Conservation (phyloP, 2,329 filamentous ascomycete genomes). For the Penicillium vulpinum region DNA sequence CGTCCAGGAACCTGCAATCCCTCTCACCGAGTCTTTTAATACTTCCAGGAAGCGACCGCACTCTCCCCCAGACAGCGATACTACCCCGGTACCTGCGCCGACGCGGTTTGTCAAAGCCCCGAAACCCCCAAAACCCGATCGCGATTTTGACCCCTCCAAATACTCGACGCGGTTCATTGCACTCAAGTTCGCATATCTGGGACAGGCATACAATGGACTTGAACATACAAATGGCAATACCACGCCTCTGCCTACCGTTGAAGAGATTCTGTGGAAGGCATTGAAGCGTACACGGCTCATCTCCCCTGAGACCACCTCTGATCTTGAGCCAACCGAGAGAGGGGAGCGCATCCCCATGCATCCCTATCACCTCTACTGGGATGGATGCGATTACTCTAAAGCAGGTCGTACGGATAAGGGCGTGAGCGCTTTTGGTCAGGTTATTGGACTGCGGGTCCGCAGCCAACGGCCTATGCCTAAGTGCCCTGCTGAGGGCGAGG, state of each 20-base stretch:
- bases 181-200: conserved; percentile 90
- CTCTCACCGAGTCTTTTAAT: conserved; percentile 7
- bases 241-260: conserved; percentile 75
- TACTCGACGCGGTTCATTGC: conserved; percentile 85
- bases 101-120: conserved; percentile 42
- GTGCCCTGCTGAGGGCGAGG: conserved; percentile 17
- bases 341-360: conserved; percentile 42
- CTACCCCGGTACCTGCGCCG: conserved; percentile 23
- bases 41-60: conserved; percentile 18
- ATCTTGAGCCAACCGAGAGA: conserved; percentile 41
- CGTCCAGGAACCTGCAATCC: conserved; percentile 23
- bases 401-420: conserved; percentile 91
- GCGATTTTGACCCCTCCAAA: conserved; percentile 71
- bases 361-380: conserved; percentile 66
- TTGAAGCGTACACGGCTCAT: conserved; percentile 80
- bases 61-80: conserved; percentile 24
- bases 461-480: conserved; percentile 66
- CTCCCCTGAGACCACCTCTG: conserved; percentile 59
- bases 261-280: conserved; percentile 92
- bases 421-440: conserved; percentile 95
- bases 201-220: conserved; percentile 87
- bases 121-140: conserved; percentile 19
- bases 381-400: conserved; percentile 87
- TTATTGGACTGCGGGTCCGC: conserved; percentile 78
- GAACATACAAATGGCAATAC: conserved; percentile 75